Base-by-base conservation (phyloP, 768 basidiomycete species). In the Mycena galericulata region DNA sequence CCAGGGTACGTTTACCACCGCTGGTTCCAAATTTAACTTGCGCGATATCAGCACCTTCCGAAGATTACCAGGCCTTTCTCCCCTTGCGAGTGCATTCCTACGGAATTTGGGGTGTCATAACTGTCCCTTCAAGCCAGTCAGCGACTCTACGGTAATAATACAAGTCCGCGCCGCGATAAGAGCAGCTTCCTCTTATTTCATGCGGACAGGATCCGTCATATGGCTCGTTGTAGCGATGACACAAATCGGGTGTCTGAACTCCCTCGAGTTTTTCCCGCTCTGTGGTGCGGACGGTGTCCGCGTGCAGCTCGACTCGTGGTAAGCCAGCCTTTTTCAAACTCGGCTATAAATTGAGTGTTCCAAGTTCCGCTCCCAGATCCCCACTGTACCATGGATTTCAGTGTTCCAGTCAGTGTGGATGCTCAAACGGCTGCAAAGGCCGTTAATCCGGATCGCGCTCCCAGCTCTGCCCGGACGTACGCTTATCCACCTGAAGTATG, bases 401-500 rank as follows among this genome's bases (percentile, higher is more conserved):
- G 7, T 34, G 14, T 51, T 29, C 36, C 46, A 17, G 3, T 22
- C 58, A 6, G n/a, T 5, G 38, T 59, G 24, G 58, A 53, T 24
- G 26, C 38, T 24, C 46, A 56, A 43, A 56, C n/a, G 18, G 36
- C 46, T 14, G 32, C 46, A 30, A 53, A 18, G 24, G 32, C 43
- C 24, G 47, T 41, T 24, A 68, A 34, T 38, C 67, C 67, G 1
- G 67, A 68, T 38, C 54, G 55, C 38, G 24, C 60, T 34, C 26
- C 24, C 8, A 68, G 67, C 29, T 34, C 50, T 58, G 14, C 51
- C 30, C 60, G 67, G 10, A 57, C 67, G 9, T 62, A 57, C 47
- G 60, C 46, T 7, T 62, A 68, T 46, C 67, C 67, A 24, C 36
- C 20, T 5, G 77, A 84, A 65, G 75, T 83, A 24, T 82, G 84